Evolutionary conservation across 306 rosid species (phyloP).

Genomic region (Cucurbita moschata): DNA sequence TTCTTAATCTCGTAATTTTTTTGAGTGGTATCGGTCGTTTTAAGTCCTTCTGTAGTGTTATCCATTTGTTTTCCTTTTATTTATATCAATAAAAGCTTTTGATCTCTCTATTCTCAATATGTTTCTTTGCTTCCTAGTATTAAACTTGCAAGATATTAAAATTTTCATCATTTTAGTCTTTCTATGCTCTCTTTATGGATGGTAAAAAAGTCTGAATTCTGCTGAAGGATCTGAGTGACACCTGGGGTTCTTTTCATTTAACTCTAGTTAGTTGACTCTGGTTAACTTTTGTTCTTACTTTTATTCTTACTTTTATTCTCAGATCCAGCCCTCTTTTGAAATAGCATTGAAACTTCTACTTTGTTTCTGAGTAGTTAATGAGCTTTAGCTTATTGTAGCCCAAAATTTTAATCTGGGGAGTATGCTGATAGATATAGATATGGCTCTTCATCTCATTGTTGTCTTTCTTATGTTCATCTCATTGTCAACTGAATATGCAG

Average conservation of each 20-base stretch:
- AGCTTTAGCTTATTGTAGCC: neutral
- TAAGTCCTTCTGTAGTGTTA: neutral
- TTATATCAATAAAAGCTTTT: neutral
- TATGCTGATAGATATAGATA: neutral
- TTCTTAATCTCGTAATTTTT: neutral
- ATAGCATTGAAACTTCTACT: neutral
- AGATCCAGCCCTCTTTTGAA: neutral
- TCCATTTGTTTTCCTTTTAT: neutral
- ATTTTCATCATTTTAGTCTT: neutral
- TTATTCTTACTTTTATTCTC: neutral
- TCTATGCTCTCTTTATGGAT: neutral
- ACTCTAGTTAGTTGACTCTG: neutral
- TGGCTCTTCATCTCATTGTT: neutral
- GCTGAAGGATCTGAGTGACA: neutral
- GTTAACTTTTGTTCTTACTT: neutral
- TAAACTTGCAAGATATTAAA: neutral
- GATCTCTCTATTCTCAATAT: neutral
- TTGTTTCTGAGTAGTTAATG: neutral
- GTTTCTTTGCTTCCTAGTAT: neutral
- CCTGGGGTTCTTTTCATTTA: neutral
- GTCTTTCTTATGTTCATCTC: neutral
- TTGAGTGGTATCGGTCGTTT: neutral
- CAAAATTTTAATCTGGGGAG: neutral
- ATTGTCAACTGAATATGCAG: conserved; percentile 25
- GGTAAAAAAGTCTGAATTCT: neutral